Base-by-base conservation (phyloP, 2,329 filamentous ascomycete genomes). In the Neocatenulostroma microsporum region DNA sequence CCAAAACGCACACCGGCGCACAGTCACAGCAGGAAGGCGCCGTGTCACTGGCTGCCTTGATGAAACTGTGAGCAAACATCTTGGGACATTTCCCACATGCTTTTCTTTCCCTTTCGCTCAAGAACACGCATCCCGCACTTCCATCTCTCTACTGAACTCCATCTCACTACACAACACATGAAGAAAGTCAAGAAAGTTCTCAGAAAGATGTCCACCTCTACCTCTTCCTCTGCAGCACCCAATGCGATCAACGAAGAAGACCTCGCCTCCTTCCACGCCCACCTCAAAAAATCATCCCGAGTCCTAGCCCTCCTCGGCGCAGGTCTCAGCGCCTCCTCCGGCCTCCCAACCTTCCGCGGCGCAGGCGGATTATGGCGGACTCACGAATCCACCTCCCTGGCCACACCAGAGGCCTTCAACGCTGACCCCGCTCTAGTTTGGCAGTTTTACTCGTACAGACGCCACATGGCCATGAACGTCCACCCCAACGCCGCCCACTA, bases 321-420 rank as follows among this genome's bases (percentile, higher is more conserved):
- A 13, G 77, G 41, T 18, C 41, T 43, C 3, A 77, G 73, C 10
- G 76, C 76, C 4, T 72, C 75, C 1, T 78, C 74, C 7, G 77
- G 77, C 6, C 65, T 80, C 0, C 74, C 85, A 2, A 94, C 88
- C 0, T 95, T 94, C 55, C 74, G 88, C 48, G 88, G 88, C 21
- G 78, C 82, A 10, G 87, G 85, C 5, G 86, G 87, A 0, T 69
- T 93, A 37, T 95, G 88, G 88, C 73, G 85, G 43, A 83, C 80
- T 25, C 78, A 89, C 56, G 75, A 87, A 51, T 76, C 84, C 11
- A 81, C 72, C 1, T 64, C 67, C 5, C 69, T 95, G 3, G 88
- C 87, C 1, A 94, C 84, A 0, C 78, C 80, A n/a, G 70, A 76
- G 26, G 86, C 87, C 2, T 95, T 94, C 56, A 57, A 65, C 15